Evolutionary conservation across 345 rosid genomes (phyloP), one percentile per base, ranked within the genome.

Genomic region (Ceriops decandra): DNA sequence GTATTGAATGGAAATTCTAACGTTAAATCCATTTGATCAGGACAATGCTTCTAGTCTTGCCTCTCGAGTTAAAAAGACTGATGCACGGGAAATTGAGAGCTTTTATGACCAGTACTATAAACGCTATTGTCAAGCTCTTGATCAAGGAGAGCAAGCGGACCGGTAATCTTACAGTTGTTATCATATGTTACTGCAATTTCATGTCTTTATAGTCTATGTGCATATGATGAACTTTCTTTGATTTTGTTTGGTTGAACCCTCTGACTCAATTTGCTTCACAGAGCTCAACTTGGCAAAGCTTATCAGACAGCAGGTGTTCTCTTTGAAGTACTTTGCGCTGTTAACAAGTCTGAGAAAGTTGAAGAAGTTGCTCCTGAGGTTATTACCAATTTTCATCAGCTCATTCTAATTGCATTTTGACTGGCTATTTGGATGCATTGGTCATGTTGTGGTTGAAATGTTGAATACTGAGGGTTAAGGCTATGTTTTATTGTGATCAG

Each of bases 351-450:
- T n/a, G 98, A 93, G 74, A 87, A 93, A 85, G 96, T 91, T 52
- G 98, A 93, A 87, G 97, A 91, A 85, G 99, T 93, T 83, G 95
- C 97, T 75, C 99, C 99, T 7, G 99, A 95, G 96, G 99, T 95
- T 79, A 56, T 82, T 69, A 38, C 60, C 21, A 54, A 70, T 5
- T 72, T 33, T 33, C 53, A 52, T 60, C 19, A 13, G 54, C 52
- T 65, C 16, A 67, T 59, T 62, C 42, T 33, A 59, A 35, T 64
- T 59, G 57, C 66, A 26, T 54, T 21, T 62, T 32, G 21, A 19
- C 42, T 51, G 26, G 53, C 24, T 62, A 60, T 65, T 51, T 47
- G 49, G 53, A 54, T 47, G n/a, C 13, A 13, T 33, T 33, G 1
- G 38, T 38, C 31, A 54, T 28, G 15, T 24, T 32, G 9, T 74